Conservation (phyloP, 306 rosid genomes). For the Sechiopsis laciniata region DNA sequence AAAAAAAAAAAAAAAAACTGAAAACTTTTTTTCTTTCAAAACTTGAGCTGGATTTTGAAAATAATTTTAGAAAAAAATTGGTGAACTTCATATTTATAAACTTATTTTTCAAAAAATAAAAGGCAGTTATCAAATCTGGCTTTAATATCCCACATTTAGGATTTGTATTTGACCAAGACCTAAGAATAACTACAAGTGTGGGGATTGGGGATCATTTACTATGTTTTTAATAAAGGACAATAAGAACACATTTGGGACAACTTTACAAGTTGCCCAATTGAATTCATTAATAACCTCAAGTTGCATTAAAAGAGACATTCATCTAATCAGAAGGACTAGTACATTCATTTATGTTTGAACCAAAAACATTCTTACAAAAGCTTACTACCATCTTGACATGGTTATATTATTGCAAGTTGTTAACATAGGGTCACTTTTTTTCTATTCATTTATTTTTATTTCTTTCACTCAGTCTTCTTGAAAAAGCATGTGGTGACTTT, state of each 20-base stretch:
- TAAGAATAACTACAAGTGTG: background rate
- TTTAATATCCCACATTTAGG: background rate
- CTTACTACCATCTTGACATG: background rate
- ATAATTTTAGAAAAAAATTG: no score
- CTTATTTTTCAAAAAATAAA: no score
- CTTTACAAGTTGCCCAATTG: conserved; percentile 14
- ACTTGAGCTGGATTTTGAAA: no score
- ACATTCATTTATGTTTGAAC: conserved; percentile 15
- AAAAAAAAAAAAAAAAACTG: no score
- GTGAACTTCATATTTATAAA: no score
- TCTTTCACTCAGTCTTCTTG: background rate
- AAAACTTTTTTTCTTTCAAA: no score
- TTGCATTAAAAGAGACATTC: conserved; percentile 22
- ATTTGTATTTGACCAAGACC: background rate
- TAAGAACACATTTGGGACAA: conserved; percentile 14
- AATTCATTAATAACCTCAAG: conserved; percentile 7
- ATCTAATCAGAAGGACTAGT: background rate
- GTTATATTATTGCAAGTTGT: background rate
- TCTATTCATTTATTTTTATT: background rate
- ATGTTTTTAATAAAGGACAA: background rate
- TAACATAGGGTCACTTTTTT: background rate
- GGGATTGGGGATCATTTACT: background rate
- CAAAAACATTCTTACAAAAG: conserved; percentile 4
- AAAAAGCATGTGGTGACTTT: background rate
- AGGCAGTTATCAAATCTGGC: background rate